Evolutionary conservation across 495 filamentous ascomycete species (phyloP), one percentile per base, ranked within the genome.

Genomic region (Aspergillus biplanus): DNA sequence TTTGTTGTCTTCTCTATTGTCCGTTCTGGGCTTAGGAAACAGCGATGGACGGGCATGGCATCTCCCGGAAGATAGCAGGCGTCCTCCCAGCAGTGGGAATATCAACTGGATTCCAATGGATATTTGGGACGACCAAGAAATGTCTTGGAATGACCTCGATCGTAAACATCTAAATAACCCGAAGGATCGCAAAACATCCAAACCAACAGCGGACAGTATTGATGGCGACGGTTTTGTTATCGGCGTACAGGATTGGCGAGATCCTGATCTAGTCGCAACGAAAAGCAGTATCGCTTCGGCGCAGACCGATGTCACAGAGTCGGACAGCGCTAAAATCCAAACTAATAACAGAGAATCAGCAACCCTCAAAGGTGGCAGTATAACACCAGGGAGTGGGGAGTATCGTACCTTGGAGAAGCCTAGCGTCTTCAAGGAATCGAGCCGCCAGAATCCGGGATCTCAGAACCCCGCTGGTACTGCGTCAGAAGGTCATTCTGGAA

Each of bases 221-320:
- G 72, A 81, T 47, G 81, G 77, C 7, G 91, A 93, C 75, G 87
- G 84, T 57, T 97, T 96, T 73, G 86, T 91, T n/a, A 97, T 96
- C 71, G 92, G 92, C 3, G 88, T 96, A 12, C 92, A 97, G 64
- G 92, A 97, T 67, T 96, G 92, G 92, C 87, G 92, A 59, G 92
- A 96, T 69, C 90, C 91, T 5, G 92, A 96, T 69, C 78, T 96
- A 16, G 82, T 92, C 52, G 70, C 73, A 34, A 63, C 75, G 9
- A 77, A 75, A 49, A 70, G 63, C 55, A 77, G 73, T 21, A 63
- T 67, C 7, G 63, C 73, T 37, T 58, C 59, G 62, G 74, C 61
- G 18, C 63, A 70, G 15, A 76, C 67, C 65, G 72, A 52, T 56
- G 60, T 61, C 32, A 33, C 56, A 16, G 69, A 65, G 27, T 66